Evolutionary conservation across 345 rosid genomes (phyloP), one percentile per base, ranked within the genome.

Genomic region (Salix dunnii): DNA sequence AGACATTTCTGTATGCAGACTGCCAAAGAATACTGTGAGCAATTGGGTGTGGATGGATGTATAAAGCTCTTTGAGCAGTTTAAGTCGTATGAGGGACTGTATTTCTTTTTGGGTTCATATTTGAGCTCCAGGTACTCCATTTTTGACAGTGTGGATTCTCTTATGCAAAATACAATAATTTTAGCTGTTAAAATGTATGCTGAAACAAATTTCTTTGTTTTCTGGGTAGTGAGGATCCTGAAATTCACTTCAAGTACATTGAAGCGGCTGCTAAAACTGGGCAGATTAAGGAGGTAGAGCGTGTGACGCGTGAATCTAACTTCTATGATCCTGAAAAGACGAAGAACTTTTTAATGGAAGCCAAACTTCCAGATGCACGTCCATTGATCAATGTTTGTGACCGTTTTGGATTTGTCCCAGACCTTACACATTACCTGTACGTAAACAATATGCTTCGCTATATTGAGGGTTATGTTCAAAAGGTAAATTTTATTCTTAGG

Each of bases 331-430:
- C 98, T 77, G 98, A 94, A 84, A 94, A 94, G 89, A 88, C 98
- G 1, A 94, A 94, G 82, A 94, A 94, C 87, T 94, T 94, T 80
- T 80, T 94, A 80, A 94, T 94, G 98, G 97, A 94, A 88, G 95
- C 94, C 79, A 91, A 94, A 83, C 98, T 94, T 80, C 98, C 98
- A 43, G 98, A 94, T 92, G 98, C 97, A 12, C 88, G 98, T 61
- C 98, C 97, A 42, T 63, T 93, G 78, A 93, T 93, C 74, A 93
- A 93, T 89, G 97, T 94, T 74, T 94, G 98, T 71, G 98, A 94
- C 76, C 97, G 98, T 42, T 94, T 94, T 82, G 94, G 98, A 65
- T 94, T 86, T 86, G 98, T 92, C 63, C 95, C 97, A 35, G 98
- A 92, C 81, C 93, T 94, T 65, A 94, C 97, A 20, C 98, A 94